Base-by-base conservation (phyloP, 1,284 basidiomycete species). In the Boletus semigastroideus region DNA sequence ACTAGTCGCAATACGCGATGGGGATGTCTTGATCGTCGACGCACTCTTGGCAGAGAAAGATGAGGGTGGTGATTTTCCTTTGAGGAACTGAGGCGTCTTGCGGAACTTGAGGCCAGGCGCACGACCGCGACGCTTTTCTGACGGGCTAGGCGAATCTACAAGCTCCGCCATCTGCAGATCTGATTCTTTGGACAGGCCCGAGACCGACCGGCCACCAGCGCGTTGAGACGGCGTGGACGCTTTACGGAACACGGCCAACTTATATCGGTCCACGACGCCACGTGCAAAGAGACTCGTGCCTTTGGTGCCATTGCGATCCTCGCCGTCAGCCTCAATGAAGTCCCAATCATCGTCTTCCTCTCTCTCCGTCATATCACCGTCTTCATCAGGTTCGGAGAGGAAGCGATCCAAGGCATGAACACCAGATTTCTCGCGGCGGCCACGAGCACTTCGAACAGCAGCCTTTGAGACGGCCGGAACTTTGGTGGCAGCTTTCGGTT, bases 341-440 rank as follows among this genome's bases (percentile, higher is more conserved):
- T 92, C 91, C 91, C 90, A 93, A 55, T 92, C 90, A 49, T 90
- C 87, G 48, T 86, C 84, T 22, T 85, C 82, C 39, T 88, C 84
- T 44, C 82, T 82, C 41, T 80, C 76, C 37, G 78, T 80, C 55
- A 72, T 71, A 44, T 72, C 72, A 13, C 63, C 78, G 36, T 83
- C 82, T 51, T 81, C 83, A 49, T 85, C 83, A 51, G 71, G 72
- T 48, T 83, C 80, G 14, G 79, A 78, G 16, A 89, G 69, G 62
- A 83, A 79, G 45, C 81, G 79, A 64, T 92, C 89, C 66, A 91
- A 69, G 2, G 87, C 88, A 17, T 81, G 76, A 44, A 92, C 80
- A 52, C 88, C 90, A 31, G 89, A 91, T 62, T 87, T 88, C 70
- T 91, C 88, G 54, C 83, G 78, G 20, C 86, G 76, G 44, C 64